Conservation (phyloP, 345 rosid genomes). For the Moringa oleifera region DNA sequence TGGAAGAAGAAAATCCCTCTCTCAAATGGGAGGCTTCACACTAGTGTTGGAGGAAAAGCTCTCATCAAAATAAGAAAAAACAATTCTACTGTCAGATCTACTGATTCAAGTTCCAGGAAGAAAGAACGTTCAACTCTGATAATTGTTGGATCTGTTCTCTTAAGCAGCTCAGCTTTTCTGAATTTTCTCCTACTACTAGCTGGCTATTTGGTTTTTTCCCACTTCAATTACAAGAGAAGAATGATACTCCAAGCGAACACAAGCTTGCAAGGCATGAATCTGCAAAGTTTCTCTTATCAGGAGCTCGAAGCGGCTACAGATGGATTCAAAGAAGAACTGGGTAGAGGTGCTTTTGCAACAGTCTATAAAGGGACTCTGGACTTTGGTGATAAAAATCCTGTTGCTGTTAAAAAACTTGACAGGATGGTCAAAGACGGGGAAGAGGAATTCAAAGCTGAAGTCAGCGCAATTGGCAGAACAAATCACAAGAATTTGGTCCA, state of each 20-base stretch:
- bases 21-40: slow-evolving; percentile 28
- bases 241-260: slow-evolving; percentile 13
- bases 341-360: slow-evolving; percentile 38
- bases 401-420: slow-evolving; percentile 44
- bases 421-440: slow-evolving; percentile 27
- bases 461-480: slow-evolving; percentile 34
- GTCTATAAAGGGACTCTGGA: slow-evolving; percentile 34
- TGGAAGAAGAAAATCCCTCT: slow-evolving; percentile 53
- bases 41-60: slow-evolving; percentile 17
- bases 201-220: neutral
- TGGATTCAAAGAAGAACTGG: slow-evolving; percentile 35
- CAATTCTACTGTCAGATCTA: slow-evolving; percentile 6
- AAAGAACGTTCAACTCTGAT: slow-evolving; percentile 8
- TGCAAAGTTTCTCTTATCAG: slow-evolving; percentile 31
- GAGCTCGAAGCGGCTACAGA: slow-evolving; percentile 30
- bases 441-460: slow-evolving; percentile 39
- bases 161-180: slow-evolving; percentile 24
- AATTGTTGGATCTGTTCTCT: slow-evolving; percentile 16
- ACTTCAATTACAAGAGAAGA: neutral
- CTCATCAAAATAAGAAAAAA: slow-evolving; percentile 31
- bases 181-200: slow-evolving; percentile 21
- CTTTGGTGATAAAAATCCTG: slow-evolving; percentile 18
- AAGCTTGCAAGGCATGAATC: slow-evolving; percentile 11
- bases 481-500: slow-evolving; percentile 49
- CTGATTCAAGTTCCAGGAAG: neutral